These are phyloP conservation scores for Phaseolus coccineus DNA, from an alignment of 331 rosid genomes.

Conservation along the genomic window DNA sequence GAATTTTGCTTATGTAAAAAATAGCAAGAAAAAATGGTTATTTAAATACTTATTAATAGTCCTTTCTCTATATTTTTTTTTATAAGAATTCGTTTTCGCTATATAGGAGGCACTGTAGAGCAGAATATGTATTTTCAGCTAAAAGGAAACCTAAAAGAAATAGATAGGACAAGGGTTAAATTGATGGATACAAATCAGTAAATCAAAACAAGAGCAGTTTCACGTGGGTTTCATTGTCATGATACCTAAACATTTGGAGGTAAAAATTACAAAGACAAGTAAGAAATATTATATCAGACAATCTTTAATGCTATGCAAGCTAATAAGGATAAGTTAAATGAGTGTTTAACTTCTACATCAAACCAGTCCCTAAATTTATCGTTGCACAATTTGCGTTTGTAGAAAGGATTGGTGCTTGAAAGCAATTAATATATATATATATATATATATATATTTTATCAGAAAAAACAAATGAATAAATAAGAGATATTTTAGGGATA, in stretches of 20 bases:
- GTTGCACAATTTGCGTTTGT: background rate
- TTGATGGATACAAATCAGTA: background rate
- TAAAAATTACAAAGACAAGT: slow-evolving; percentile 18
- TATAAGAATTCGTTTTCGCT: background rate
- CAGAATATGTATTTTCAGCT: background rate
- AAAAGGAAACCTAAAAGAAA: background rate
- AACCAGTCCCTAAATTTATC: background rate
- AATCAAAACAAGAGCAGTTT: slow-evolving; percentile 13
- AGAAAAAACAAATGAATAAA: too few relatives aligned
- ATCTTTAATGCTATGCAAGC: background rate
- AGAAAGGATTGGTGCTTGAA: background rate
- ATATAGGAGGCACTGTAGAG: background rate
- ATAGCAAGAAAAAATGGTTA: background rate
- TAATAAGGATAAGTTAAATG: slow-evolving; percentile 12
- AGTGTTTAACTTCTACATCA: background rate
- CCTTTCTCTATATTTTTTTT: background rate
- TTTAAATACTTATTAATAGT: background rate
- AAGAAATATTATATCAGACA: background rate
- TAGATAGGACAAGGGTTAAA: slow-evolving; percentile 20
- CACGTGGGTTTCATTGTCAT: slow-evolving; percentile 33
- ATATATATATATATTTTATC: too few relatives aligned
- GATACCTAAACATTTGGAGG: background rate
- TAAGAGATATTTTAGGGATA: too few relatives aligned
- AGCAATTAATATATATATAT: too few relatives aligned
- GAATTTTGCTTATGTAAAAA: background rate